Evolutionary conservation across 805 yeast species (phyloP), one percentile per base, ranked within the genome.

Genomic region (Wickerhamomyces alni): DNA sequence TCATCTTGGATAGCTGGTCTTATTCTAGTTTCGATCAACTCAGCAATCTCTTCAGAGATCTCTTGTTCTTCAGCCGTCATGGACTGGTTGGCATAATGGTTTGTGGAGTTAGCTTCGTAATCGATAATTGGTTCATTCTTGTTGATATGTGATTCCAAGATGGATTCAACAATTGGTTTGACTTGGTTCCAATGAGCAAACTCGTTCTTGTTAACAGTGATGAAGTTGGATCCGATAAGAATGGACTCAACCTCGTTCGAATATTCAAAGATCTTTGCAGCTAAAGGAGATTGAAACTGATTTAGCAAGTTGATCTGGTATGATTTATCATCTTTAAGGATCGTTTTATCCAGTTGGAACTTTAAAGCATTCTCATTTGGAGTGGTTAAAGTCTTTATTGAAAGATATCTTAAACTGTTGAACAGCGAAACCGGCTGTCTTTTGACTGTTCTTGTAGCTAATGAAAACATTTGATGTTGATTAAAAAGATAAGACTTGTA

Each of bases 1-100:
- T 93, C 99, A 55, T 93, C 99, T 65, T 88, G 95, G 42, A 93
- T 88, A 1, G 98, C 96, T 1, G 99, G 99, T 56, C 96, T 80
- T 37, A 93, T 89, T 58, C 97, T 79, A 2, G 99, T 93, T 44
- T 85, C 94, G 41, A 94, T 82, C 41, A 93, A 71, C 57, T 93
- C 98, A 52, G 87, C 85, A 54, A 93, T 87, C 83, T 89, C 83
- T 24, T 85, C 79, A 33, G 87, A 83, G 2, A 87, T 76, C 62
- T 91, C 98, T 39, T 74, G 70, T 42, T 83, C 88, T 36, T 80
- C 86, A 35, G 82, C 95, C 10, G 57, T 49, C 48, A 49, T 40
- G 2, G 37, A 24, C 5, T 36, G 40, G 17, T 33, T 41, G 21
- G 37, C 10, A 29, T 22, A 5, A 19, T n/a, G 15, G 26, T 18